Percentiles rank a stretch among this genome's conserved stretches.
Conservation (phyloP, 1,139 yeast species). For the Saccharomyces uvarum region DNA sequence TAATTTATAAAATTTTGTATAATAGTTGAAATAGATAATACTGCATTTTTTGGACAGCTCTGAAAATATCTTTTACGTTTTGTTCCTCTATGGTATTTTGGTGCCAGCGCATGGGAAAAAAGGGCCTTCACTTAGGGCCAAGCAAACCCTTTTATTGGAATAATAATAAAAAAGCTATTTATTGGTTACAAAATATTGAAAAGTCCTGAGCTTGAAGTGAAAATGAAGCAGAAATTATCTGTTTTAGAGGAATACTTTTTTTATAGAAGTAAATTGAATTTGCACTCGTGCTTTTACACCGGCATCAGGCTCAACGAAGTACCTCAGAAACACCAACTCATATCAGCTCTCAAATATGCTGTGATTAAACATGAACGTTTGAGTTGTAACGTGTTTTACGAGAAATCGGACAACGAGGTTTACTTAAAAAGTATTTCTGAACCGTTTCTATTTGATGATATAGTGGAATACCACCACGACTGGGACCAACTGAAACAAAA, state of each 20-base stretch:
- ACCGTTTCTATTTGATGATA: constrained; percentile 15
- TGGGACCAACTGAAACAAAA: constrained; percentile 14
- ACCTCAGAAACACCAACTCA: constrained; percentile 12
- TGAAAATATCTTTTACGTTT: not conserved
- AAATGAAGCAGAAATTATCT: constrained; percentile 11
- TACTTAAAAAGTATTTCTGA: constrained; percentile 6
- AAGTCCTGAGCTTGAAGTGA: not conserved
- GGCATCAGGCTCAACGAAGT: constrained; percentile 18
- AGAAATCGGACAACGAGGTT: constrained; percentile 1
- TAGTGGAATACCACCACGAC: constrained; percentile 14
- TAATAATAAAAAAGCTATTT: too few relatives aligned
- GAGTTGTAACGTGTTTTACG: constrained; percentile 16
- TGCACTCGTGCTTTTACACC: constrained; percentile 24
- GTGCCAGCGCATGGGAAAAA: not conserved
- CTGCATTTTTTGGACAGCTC: not conserved
- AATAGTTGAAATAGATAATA: not conserved
- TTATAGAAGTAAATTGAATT: constrained; percentile 17
- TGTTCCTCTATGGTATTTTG: not conserved
- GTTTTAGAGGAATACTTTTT: constrained; percentile 22
- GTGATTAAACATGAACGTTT: constrained; percentile 15
- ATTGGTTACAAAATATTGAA: not conserved
- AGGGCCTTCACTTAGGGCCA: too few relatives aligned
- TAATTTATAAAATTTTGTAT: not conserved
- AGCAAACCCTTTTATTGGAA: too few relatives aligned
- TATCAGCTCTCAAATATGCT: constrained; percentile 10